Conservation (phyloP, 148 eudicot genomes). For the Diospyros kaki region DNA sequence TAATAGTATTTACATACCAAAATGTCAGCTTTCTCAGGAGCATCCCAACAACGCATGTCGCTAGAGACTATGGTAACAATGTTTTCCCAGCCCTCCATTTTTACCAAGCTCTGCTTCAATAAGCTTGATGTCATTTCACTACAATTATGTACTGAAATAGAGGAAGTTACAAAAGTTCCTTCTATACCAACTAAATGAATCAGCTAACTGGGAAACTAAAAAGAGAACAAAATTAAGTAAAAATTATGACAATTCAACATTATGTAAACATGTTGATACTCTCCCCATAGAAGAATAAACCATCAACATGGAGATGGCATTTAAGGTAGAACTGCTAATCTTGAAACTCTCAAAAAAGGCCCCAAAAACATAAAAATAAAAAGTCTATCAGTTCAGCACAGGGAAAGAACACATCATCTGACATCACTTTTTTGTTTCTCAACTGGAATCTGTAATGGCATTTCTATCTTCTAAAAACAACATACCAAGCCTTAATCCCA, state of each 20-base stretch:
- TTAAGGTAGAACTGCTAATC: too few relatives aligned
- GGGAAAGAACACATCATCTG: neutral
- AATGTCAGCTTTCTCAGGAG: constrained; percentile 97
- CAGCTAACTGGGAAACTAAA: neutral
- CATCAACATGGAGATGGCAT: too few relatives aligned
- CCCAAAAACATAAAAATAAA: too few relatives aligned
- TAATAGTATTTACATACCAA: constrained; percentile 42
- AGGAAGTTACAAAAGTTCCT: neutral
- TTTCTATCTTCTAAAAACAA: too few relatives aligned
- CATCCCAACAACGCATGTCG: constrained; percentile 98
- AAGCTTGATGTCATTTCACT: constrained; percentile 10
- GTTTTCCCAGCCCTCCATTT: constrained; percentile 93
- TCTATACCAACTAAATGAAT: constrained; percentile 1
- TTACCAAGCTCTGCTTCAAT: constrained; percentile 70
- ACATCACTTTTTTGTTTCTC: neutral
- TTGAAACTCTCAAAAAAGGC: too few relatives aligned
- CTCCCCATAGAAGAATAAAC: neutral
- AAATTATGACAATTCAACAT: neutral
- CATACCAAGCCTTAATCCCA: too few relatives aligned
- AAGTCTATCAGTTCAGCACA: too few relatives aligned
- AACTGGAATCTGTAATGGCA: neutral
- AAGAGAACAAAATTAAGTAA: neutral
- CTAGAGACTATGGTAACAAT: constrained; percentile 71
- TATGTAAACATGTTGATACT: neutral
- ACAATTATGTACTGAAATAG: neutral